phyloP scores from a whole-genome alignment of 805 yeast genomes.

The Wickerhamomyces bovis region DNA sequence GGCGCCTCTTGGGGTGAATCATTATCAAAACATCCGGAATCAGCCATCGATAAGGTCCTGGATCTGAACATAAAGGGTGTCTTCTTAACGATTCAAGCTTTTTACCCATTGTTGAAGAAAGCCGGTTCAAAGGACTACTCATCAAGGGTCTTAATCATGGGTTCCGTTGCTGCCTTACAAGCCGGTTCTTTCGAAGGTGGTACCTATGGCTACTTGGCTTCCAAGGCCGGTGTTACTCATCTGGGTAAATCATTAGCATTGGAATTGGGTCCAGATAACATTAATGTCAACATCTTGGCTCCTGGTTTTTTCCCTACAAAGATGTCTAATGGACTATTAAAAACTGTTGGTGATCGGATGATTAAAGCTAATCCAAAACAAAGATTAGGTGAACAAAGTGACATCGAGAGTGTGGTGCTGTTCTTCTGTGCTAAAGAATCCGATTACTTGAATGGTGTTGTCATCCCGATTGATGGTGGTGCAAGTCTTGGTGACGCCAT shows the following conservation, averaged over 20 bases:
- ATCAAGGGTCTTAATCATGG: conserved; percentile 56
- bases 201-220: conserved; percentile 65
- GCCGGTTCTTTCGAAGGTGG: conserved; percentile 28
- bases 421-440: conserved; percentile 54
- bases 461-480: conserved; percentile 71
- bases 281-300: conserved; percentile 64
- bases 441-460: conserved; percentile 59
- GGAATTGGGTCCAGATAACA: conserved; percentile 59
- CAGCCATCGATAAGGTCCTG: conserved; percentile 57
- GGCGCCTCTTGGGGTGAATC: conserved; percentile 78
- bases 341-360: conserved; percentile 39
- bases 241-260: conserved; percentile 57
- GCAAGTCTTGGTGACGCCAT: conserved; percentile 35
- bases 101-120: conserved; percentile 48
- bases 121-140: conserved; percentile 54
- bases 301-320: conserved; percentile 77
- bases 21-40: conserved; percentile 51
- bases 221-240: conserved; percentile 72
- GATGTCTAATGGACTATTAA: conserved; percentile 63
- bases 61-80: conserved; percentile 63
- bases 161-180: conserved; percentile 55
- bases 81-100: conserved; percentile 57
- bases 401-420: conserved; percentile 47
- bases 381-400: conserved; percentile 58
- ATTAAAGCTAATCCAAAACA: conserved; percentile 48